Conservation (phyloP, 2,329 filamentous ascomycete genomes). For the Monilinia fructigena region DNA sequence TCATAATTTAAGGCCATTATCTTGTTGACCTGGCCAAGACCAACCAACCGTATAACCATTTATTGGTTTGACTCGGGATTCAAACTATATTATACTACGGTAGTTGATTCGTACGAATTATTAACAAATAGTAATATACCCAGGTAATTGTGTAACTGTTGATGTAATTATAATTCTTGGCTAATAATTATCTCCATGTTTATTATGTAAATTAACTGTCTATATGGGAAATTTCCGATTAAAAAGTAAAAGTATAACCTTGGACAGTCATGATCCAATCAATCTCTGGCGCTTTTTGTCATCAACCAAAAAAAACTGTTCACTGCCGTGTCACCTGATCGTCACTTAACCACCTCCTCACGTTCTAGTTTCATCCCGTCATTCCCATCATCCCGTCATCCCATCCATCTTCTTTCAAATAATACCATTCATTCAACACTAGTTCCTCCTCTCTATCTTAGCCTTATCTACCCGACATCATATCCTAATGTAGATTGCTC, state of each 20-base stretch:
- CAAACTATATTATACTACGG: too few species aligned
- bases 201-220: too few species aligned
- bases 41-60: too few species aligned
- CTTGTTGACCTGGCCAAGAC: too few species aligned
- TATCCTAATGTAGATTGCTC: slow-evolving; percentile 2
- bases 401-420: not conserved
- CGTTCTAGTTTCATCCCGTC: not conserved
- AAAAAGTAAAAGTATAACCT: too few species aligned
- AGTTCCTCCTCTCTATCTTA: slow-evolving; percentile 14
- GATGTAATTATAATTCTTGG: not conserved
- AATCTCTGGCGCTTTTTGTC: not conserved
- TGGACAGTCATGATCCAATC: not conserved
- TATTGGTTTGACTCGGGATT: too few species aligned
- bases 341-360: not conserved
- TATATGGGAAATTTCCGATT: too few species aligned
- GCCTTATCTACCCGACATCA: slow-evolving; percentile 20
- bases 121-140: too few species aligned
- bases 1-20: not conserved
- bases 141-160: too few species aligned
- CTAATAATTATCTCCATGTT: too few species aligned
- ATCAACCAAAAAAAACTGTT: not conserved
- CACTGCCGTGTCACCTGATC: slow-evolving; percentile 2
- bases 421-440: not conserved
- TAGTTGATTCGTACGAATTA: too few species aligned
- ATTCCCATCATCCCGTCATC: too few species aligned